Percentiles rank a stretch among this genome's conserved stretches.
Conservation (phyloP, 2,329 filamentous ascomycete genomes). For the Colletotrichum sp. region DNA sequence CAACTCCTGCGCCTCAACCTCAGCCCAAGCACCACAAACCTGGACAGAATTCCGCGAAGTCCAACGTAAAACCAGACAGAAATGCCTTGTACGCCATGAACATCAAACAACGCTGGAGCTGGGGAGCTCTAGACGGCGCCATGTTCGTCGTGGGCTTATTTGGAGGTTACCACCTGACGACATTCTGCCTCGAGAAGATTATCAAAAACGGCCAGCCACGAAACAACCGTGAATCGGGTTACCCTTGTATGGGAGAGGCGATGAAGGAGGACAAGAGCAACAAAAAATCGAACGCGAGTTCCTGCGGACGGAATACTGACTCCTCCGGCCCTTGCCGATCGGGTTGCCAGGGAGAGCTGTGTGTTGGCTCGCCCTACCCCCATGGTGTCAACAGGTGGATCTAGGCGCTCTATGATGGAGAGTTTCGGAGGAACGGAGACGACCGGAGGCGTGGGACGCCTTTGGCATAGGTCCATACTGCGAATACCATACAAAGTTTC, state of each 20-base stretch:
- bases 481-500: accelerated
- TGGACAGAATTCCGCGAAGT: accelerated
- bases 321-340: background rate
- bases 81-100: background rate
- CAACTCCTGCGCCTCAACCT: background rate
- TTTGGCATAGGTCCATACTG: accelerated
- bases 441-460: background rate
- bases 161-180: background rate
- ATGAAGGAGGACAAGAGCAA: background rate
- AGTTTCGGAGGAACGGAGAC: accelerated
- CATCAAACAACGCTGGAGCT: background rate
- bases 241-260: accelerated
- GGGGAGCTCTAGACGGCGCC: background rate
- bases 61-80: accelerated
- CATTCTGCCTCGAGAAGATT: background rate
- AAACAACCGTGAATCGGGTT: background rate
- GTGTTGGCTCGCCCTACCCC: background rate
- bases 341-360: background rate
- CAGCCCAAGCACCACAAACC: background rate
- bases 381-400: background rate
- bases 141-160: background rate
- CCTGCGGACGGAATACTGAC: background rate
- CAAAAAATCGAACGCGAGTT: accelerated
- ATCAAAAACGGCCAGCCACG: background rate
- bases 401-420: background rate